phyloP scores from a whole-genome alignment of 2,329 filamentous ascomycete genomes.

The Apiospora kogelbergensis region DNA sequence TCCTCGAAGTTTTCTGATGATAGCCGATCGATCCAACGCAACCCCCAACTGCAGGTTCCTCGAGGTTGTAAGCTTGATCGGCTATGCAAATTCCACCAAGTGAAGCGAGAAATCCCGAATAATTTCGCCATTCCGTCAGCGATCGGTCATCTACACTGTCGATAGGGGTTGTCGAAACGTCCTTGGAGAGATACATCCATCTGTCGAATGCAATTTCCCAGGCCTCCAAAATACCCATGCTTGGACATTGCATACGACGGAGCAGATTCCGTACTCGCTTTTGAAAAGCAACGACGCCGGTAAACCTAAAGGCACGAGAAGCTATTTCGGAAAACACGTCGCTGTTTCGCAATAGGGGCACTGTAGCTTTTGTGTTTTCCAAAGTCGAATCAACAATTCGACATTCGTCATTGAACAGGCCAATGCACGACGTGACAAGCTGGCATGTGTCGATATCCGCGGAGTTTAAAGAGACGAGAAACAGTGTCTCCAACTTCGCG shows the following conservation, averaged over 20 bases:
- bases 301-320: conserved; percentile 64
- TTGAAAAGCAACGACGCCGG: conserved; percentile 68
- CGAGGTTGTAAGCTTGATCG: conserved; percentile 54
- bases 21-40: conserved; percentile 65
- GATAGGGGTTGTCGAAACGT: conserved; percentile 54
- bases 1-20: conserved; percentile 61
- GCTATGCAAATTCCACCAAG: conserved; percentile 66
- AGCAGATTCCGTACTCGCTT: conserved; percentile 62
- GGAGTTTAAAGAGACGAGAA: conserved; percentile 65
- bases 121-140: conserved; percentile 66
- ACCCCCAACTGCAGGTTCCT: conserved; percentile 56
- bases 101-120: conserved; percentile 67
- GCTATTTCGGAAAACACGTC: conserved; percentile 63
- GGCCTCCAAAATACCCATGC: conserved; percentile 64
- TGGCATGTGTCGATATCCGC: conserved; percentile 66
- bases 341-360: conserved; percentile 58
- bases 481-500: conserved; percentile 59
- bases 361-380: conserved; percentile 49
- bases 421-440: conserved; percentile 61
- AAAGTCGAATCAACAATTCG: conserved; percentile 51
- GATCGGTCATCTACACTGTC: conserved; percentile 56
- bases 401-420: conserved; percentile 62
- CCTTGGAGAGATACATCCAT: conserved; percentile 64
- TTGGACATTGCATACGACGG: conserved; percentile 61
- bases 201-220: conserved; percentile 67